Evolutionary conservation across 352 stramenopile species (phyloP).

Genomic region (Pythium guiyangense): DNA sequence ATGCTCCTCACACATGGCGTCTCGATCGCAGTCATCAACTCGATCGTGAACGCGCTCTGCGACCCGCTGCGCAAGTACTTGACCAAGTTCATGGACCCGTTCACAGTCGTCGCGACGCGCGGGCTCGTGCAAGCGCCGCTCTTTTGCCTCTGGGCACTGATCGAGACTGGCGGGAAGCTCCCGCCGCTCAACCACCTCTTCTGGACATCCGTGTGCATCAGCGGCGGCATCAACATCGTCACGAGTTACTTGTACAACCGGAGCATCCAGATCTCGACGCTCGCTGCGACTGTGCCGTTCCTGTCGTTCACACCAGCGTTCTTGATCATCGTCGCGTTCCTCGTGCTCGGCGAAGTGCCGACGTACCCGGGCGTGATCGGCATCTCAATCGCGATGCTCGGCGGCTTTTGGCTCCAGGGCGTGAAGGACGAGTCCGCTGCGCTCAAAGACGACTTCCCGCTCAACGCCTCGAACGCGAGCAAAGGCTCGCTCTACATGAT

Average conservation of each 20-base stretch:
- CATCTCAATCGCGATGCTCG: constrained; percentile 61
- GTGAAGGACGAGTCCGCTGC: constrained; percentile 32
- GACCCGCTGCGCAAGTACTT: constrained; percentile 84
- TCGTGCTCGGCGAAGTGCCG: constrained; percentile 71
- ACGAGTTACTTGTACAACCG: constrained; percentile 85
- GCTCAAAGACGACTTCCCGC: constrained; percentile 36
- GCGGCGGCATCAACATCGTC: constrained; percentile 69
- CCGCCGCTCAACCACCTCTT: constrained; percentile 75
- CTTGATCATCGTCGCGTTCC: constrained; percentile 66
- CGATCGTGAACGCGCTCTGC: constrained; percentile 70
- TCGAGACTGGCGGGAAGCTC: constrained; percentile 43
- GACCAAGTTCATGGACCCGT: constrained; percentile 80
- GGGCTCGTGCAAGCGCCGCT: constrained; percentile 68
- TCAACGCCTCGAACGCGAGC: constrained; percentile 51
- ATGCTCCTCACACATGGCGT: constrained; percentile 68
- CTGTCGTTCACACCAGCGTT: constrained; percentile 79
- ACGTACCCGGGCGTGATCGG: constrained; percentile 54
- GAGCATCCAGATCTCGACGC: constrained; percentile 78
- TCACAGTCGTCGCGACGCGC: constrained; percentile 64
- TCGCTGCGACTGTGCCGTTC: constrained; percentile 74
- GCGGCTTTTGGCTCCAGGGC: constrained; percentile 70
- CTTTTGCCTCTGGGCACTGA: constrained; percentile 61
- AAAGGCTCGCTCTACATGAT: constrained; percentile 84
- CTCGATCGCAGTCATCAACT: constrained; percentile 77
- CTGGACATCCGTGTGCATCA: constrained; percentile 75